A percentile compares a stretch with the other conserved stretches of the same genome.
Evolutionary conservation across 2,329 filamentous ascomycete species (phyloP).

Genomic region (Diaporthe longicolla): DNA sequence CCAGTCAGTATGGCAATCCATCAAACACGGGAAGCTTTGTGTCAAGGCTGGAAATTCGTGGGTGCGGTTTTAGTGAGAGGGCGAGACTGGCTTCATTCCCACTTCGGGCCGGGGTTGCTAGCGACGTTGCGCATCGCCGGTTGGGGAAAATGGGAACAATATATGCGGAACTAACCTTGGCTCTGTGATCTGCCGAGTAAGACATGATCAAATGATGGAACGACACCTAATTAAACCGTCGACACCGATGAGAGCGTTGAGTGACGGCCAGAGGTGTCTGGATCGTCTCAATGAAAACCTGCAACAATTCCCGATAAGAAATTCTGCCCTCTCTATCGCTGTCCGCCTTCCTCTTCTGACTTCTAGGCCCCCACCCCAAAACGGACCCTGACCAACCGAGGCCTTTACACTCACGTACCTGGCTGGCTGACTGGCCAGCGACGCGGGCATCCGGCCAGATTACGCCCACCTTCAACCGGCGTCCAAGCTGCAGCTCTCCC

Average conservation of each 20-base stretch:
- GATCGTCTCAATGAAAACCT: slow-evolving; percentile 28
- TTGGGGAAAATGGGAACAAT: not conserved
- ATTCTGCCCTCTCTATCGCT: slow-evolving; percentile 26
- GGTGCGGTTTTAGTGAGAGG: not conserved
- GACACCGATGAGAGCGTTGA: not conserved
- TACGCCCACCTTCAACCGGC: slow-evolving; percentile 9
- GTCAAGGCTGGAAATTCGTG: not conserved
- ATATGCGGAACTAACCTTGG: slow-evolving; percentile 42
- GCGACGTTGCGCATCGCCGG: not conserved
- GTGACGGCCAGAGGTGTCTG: not conserved
- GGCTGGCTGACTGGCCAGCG: not conserved
- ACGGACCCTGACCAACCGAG: not conserved
- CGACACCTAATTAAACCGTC: not conserved
- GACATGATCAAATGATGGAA: slow-evolving; percentile 23
- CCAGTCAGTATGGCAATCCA: slow-evolving; percentile 38
- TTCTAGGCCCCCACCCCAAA: not conserved
- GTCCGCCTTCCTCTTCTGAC: slow-evolving; percentile 20
- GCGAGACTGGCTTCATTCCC: slow-evolving; percentile 5
- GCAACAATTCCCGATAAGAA: slow-evolving; percentile 30
- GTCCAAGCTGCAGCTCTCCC: not conserved
- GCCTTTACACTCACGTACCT: not conserved
- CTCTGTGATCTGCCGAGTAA: slow-evolving; percentile 35
- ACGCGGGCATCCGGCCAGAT: slow-evolving; percentile 40
- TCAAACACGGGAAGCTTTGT: slow-evolving; percentile 24
- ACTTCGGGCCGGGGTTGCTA: slow-evolving; percentile 28